Percentiles rank a stretch among this genome's conserved stretches.
Evolutionary conservation across 257 asterid species (phyloP).

Genomic region (Ophiorrhiza pumila): DNA sequence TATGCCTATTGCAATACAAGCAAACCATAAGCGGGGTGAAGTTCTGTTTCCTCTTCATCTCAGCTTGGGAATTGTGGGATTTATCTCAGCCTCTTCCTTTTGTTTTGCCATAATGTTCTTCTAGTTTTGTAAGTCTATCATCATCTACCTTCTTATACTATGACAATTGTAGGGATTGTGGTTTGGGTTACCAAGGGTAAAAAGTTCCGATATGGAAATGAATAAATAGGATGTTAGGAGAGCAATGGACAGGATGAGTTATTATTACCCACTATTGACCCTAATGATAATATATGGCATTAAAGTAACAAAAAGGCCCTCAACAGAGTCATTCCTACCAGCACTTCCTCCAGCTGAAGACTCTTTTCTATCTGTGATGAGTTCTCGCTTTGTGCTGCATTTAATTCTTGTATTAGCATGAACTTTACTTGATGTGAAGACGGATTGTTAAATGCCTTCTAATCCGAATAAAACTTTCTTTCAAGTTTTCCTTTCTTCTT

Average conservation of each 20-base stretch:
- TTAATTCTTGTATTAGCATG: background rate
- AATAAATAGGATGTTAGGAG: no score
- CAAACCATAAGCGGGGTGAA: background rate
- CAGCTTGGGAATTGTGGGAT: background rate
- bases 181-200: background rate
- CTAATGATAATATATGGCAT: no score
- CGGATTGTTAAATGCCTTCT: background rate
- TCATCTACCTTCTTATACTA: no score
- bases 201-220: no score
- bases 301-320: no score
- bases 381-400: no score
- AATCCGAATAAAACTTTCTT: no score
- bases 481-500: no score
- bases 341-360: background rate
- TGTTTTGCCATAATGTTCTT: background rate
- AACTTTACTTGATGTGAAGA: background rate
- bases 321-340: no score
- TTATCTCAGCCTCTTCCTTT: background rate
- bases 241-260: no score
- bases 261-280: no score
- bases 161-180: background rate
- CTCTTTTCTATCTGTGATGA: background rate
- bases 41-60: background rate
- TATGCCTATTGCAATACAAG: background rate
- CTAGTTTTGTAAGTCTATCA: no score